Base-by-base conservation (phyloP, 805 yeast species). In the Spathaspora gorwiae region DNA sequence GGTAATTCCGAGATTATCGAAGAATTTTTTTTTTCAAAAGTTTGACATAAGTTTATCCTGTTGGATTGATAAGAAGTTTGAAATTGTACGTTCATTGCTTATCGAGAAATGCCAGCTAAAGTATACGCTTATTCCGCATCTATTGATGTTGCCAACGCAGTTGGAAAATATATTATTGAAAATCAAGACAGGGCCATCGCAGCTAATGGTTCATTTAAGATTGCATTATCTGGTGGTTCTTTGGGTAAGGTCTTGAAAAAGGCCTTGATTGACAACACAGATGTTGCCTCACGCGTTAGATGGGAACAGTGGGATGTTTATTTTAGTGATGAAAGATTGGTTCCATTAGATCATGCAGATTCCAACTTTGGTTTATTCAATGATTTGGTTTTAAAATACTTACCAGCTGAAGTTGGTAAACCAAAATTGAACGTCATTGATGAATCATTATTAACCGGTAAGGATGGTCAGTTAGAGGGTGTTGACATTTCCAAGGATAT, bases 191-290 rank as follows among this genome's bases (percentile, higher is more conserved):
- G 70, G 37, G 84, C 83, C 3, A 70, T 90, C 44, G 65, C 69
- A 37, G 61, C 60, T 5, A 56, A 61, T 13, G 59, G 59, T 9
- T 56, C 63, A 26, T 90, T 90, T 68, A 79, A 78, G 52, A 73
- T 90, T 48, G 97, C 96, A 10, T 76, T 90, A 40, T 84, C 94
- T 47, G 98, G 98, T 36, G 98, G 98, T 1, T 87, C 96, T 8
- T 74, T 90, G 55, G 88, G 90, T 27, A 83, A 84, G 54, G 88
- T 83, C 1, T 72, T 84, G 59, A 75, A 78, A 48, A 70, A 73
- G 39, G 92, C 89, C 3, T 73, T 90, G 50, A 76, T 89, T 45
- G 80, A 78, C 50, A 77, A 87, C 60, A 45, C 63, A 24, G 68
- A 66, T 11, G 59, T 76, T 36, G 66, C 72, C 1, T 45, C 62